Conservation (phyloP, 2,329 filamentous ascomycete species). For the Talaromyces sp. region DNA sequence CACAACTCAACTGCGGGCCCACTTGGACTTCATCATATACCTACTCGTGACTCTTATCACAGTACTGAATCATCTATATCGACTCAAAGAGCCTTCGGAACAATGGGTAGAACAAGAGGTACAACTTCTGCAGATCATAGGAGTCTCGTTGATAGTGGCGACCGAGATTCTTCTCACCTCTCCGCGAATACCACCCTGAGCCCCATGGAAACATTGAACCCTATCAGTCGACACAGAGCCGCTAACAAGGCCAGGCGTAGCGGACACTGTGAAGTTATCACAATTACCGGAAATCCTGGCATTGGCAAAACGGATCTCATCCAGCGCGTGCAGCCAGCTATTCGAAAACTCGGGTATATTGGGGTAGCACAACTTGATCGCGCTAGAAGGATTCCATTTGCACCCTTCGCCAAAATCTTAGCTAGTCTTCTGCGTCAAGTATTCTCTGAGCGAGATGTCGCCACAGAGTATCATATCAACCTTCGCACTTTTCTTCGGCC, state of each 20-base stretch:
- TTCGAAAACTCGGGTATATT: conserved; percentile 56
- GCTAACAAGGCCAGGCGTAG: conserved; percentile 47
- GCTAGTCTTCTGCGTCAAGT: conserved; percentile 59
- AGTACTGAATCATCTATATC: conserved; percentile 33
- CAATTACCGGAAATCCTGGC: conserved; percentile 53
- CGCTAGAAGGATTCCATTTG: conserved; percentile 55
- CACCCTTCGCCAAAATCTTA: conserved; percentile 57
- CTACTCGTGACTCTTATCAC: conserved; percentile 32
- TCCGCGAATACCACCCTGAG: conserved; percentile 24
- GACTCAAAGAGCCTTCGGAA: conserved; percentile 25
- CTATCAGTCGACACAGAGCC: conserved; percentile 36
- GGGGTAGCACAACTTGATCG: conserved; percentile 57
- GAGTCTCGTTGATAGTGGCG: conserved; percentile 27
- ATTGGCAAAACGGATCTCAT: conserved; percentile 58
- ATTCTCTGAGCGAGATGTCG: conserved; percentile 60
- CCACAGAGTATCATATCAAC: conserved; percentile 56
- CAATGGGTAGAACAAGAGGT: conserved; percentile 29
- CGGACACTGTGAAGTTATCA: conserved; percentile 57
- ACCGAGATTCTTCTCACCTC: conserved; percentile 34
- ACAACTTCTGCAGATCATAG: conserved; percentile 31
- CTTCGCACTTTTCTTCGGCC: conserved; percentile 52
- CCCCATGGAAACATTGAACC: conserved; percentile 28
- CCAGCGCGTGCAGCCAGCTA: conserved; percentile 53
- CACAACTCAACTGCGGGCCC: conserved; percentile 33
- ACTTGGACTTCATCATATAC: conserved; percentile 26